Base-by-base conservation (phyloP, 805 yeast genomes). In the Wickerhamiella parazyma region DNA sequence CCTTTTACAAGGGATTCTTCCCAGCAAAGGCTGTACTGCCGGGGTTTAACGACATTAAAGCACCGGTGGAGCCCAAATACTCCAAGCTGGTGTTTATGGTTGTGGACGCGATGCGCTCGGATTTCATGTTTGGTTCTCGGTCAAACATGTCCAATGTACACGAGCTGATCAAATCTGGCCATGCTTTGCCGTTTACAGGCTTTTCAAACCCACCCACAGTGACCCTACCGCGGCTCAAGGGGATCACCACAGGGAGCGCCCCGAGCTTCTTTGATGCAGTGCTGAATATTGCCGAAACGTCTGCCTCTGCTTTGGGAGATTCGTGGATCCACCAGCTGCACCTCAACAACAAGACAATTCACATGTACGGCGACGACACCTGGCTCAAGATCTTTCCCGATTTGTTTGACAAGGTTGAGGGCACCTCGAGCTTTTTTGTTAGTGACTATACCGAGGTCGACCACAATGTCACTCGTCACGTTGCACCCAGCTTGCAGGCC, bases 281-380 rank as follows among this genome's bases (percentile, higher is more conserved):
- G 19, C 67, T 91, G 41, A 91, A 91, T 54, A 82, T 91, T 22
- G 94, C 95, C 2, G 97, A 91, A 51, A 94, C 85, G 49, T 72
- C 86, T 0, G 78, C 83, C 8, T 58, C 87, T 38, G 70, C 73
- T 0, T 73, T 70, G 40, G 93, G 80, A 49, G 98, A 91, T 58
- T 80, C 91, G 22, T 86, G 96, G 95, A 58, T 87, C 8, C 67
- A 68, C 28, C 97, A 91, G 56, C 68, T 86, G 61, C 44, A 53
- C 10, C 36, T 44, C 1, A 56, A 56, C 4, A 59, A 58, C 22
- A 69, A 69, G 56, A 66, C 55, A 17, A 65, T 91, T 22, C 80
- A 86, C 56, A 83, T 91, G 72, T 89, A 72, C 64, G 99, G 99
- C 25, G 99, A 91, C 61, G 98, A 91, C 57, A 91, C 99, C 1